These are phyloP conservation scores for Yamadazyma conglobata DNA, from an alignment of 1,139 yeast genomes.

Conservation along the genomic window DNA sequence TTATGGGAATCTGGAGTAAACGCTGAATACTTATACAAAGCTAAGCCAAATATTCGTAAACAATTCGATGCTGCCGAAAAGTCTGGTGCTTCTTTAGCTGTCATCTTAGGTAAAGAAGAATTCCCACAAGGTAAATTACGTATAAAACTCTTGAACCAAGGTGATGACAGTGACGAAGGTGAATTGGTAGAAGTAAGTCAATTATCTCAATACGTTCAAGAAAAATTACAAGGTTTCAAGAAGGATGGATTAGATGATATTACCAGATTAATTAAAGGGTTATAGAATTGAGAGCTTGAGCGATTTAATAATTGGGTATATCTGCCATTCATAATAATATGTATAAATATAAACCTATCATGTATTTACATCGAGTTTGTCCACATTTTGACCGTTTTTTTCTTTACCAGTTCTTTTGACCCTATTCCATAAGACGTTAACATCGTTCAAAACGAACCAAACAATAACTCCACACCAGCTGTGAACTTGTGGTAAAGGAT, in stretches of 20 bases:
- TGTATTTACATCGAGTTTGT: constrained; percentile 16
- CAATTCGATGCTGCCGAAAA: constrained; percentile 98
- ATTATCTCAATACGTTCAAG: constrained; percentile 53
- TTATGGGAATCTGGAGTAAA: constrained; percentile 89
- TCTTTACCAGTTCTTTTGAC: constrained; percentile 60
- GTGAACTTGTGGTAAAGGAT: constrained; percentile 70
- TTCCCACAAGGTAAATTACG: constrained; percentile 75
- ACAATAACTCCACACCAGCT: constrained; percentile 79
- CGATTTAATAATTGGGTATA: not conserved
- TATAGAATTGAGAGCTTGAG: constrained; percentile 9
- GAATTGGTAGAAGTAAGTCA: constrained; percentile 63
- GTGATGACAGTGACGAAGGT: constrained; percentile 86
- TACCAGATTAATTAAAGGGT: constrained; percentile 56
- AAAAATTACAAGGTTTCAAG: constrained; percentile 45
- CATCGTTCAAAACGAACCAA: constrained; percentile 66
- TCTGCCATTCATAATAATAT: too few relatives aligned
- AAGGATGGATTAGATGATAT: constrained; percentile 52
- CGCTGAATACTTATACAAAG: constrained; percentile 85
- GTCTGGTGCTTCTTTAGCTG: constrained; percentile 86
- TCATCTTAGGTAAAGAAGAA: constrained; percentile 94
- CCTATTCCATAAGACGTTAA: constrained; percentile 74
- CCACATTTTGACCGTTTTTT: constrained; percentile 29
- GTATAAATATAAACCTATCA: constrained; percentile 1
- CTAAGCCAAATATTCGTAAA: constrained; percentile 89
- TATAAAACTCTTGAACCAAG: constrained; percentile 85